Percentiles rank a stretch among this genome's conserved stretches.
Conservation (phyloP, 352 stramenopile species). For the Phytophthora ohioensis region DNA sequence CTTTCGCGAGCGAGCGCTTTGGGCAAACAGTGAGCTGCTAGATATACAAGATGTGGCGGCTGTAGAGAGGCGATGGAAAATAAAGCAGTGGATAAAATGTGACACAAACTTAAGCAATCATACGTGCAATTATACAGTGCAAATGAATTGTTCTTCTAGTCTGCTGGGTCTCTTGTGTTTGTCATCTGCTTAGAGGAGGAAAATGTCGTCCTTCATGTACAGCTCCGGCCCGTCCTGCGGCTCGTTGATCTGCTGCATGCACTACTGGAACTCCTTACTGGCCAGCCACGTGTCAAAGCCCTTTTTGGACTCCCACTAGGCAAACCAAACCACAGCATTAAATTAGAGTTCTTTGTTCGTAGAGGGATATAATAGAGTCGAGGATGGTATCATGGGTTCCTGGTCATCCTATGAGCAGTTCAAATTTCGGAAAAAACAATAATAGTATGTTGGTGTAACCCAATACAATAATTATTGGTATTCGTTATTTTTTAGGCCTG, state of each 20-base stretch:
- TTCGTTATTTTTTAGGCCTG: too few relatives aligned
- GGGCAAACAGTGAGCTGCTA: constrained; percentile 28
- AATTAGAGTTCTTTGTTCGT: too few relatives aligned
- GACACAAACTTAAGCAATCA: constrained; percentile 20
- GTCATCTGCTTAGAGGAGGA: constrained; percentile 64
- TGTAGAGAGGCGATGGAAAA: constrained; percentile 15
- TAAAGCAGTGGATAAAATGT: constrained; percentile 20
- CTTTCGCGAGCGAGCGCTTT: constrained; percentile 22
- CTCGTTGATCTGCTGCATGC: constrained; percentile 85
- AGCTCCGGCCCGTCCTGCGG: constrained; percentile 83
- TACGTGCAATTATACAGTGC: constrained; percentile 26
- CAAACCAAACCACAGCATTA: constrained; percentile 1
- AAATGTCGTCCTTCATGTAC: constrained; percentile 85
- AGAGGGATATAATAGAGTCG: too few relatives aligned
- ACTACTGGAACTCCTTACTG: constrained; percentile 83
- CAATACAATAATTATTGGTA: too few relatives aligned
- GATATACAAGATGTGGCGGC: constrained; percentile 25
- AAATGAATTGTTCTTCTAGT: constrained; percentile 32
- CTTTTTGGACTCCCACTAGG: constrained; percentile 78
- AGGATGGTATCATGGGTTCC: too few relatives aligned
- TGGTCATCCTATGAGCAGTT: too few relatives aligned
- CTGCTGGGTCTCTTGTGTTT: background rate
- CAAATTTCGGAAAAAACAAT: too few relatives aligned
- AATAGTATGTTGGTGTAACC: too few relatives aligned
- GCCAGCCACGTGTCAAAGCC: constrained; percentile 84